A percentile compares a stretch with the other conserved stretches of the same genome.
These are phyloP conservation scores for Boletus mariae DNA, from an alignment of 1,284 basidiomycete species.

Conservation along the genomic window DNA sequence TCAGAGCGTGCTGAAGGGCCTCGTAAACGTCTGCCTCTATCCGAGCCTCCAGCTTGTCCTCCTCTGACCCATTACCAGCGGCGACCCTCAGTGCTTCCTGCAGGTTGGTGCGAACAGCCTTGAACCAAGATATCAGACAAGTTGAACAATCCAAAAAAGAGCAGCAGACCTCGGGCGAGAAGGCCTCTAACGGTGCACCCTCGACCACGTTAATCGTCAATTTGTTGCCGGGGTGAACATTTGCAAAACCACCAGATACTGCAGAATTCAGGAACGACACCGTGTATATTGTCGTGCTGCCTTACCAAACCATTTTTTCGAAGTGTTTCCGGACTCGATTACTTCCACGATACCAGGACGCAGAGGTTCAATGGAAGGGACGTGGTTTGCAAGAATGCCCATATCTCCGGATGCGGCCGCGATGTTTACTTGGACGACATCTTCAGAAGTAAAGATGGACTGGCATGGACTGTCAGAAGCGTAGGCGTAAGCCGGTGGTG, in stretches of 20 bases:
- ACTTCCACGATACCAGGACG: conserved; percentile 93
- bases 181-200: conserved; percentile 89
- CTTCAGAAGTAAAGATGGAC: conserved; percentile 83
- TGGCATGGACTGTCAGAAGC: conserved; percentile 34
- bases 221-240: conserved; percentile 95
- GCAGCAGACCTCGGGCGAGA: conserved; percentile 72
- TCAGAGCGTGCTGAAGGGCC: conserved; percentile 84
- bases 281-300: conserved; percentile 31
- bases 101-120: conserved; percentile 90
- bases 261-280: conserved; percentile 9
- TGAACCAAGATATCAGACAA: conserved; percentile 13
- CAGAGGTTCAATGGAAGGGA: conserved; percentile 88
- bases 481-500: conserved; percentile 1
- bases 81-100: conserved; percentile 86
- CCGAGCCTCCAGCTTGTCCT: conserved; percentile 91
- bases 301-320: conserved; percentile 94
- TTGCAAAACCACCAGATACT: conserved; percentile 98
- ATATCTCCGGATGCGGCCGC: conserved; percentile 94
- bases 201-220: conserved; percentile 97
- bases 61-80: conserved; percentile 81
- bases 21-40: conserved; percentile 97
- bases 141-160: not conserved
- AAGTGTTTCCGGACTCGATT: conserved; percentile 70
- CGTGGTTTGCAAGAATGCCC: conserved; percentile 97
- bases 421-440: conserved; percentile 93